Conservation (phyloP, 2,329 filamentous ascomycete species). For the Colletotrichum viniferum region DNA sequence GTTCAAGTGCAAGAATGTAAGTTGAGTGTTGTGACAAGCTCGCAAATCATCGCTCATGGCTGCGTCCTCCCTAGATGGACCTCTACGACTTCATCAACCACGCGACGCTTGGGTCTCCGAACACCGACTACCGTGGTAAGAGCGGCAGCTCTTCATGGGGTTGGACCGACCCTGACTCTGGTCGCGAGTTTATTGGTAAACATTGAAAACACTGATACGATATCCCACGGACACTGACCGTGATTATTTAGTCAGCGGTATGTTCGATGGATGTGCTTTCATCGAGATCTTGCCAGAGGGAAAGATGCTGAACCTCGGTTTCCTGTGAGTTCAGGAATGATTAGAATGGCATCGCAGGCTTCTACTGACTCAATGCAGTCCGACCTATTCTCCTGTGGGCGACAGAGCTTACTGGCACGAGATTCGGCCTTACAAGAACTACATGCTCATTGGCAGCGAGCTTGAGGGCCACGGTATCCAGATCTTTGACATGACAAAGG, state of each 20-base stretch:
- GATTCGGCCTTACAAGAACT: conserved; percentile 36
- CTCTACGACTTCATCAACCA: conserved; percentile 60
- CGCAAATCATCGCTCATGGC: not conserved
- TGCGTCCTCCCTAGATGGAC: conserved; percentile 37
- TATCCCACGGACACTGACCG: not conserved
- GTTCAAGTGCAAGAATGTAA: conserved; percentile 26
- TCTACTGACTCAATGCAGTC: not conserved
- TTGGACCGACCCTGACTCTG: conserved; percentile 43
- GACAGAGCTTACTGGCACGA: conserved; percentile 35
- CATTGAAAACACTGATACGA: too few relatives aligned
- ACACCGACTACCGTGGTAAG: conserved; percentile 23
- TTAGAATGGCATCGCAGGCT: not conserved
- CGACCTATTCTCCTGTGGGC: conserved; percentile 16
- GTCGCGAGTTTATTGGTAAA: conserved; percentile 27
- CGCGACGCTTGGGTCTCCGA: conserved; percentile 50
- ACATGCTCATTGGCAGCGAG: conserved; percentile 39
- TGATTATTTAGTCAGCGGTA: conserved; percentile 19
- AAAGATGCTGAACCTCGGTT: conserved; percentile 46
- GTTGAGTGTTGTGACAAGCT: fast-evolving
- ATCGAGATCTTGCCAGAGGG: conserved; percentile 46
- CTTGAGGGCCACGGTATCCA: conserved; percentile 58
- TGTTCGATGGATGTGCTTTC: conserved; percentile 46
- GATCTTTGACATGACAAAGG: conserved; percentile 64
- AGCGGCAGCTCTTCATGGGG: conserved; percentile 41
- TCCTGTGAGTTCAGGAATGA: conserved; percentile 30